A percentile compares a stretch with the other conserved stretches of the same genome.
Conservation (phyloP, 1,139 yeast species). For the Saccharomyces hybrid region DNA sequence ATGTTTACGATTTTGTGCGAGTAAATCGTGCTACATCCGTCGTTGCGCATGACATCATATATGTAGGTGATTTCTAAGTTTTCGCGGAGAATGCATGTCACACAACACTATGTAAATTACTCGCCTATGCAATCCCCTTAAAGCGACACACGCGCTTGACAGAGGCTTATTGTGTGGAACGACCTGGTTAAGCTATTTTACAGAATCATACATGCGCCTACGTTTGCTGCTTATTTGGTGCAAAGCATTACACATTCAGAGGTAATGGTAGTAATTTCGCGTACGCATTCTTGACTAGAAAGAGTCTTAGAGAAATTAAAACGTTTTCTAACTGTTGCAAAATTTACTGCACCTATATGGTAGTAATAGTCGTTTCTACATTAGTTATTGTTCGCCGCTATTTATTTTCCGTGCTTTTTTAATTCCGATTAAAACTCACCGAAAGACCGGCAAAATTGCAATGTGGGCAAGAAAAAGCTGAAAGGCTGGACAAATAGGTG, state of each 20-base stretch:
- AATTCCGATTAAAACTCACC: not conserved
- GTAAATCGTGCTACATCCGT: not conserved
- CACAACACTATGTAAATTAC: not conserved
- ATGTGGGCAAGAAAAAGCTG: not conserved
- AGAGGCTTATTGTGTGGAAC: not conserved
- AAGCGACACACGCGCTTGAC: not conserved
- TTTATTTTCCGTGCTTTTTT: not conserved
- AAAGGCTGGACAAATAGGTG: not conserved
- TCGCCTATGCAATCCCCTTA: not conserved
- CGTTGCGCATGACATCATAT: not conserved
- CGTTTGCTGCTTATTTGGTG: not conserved
- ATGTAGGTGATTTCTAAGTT: not conserved
- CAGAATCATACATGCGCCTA: not conserved
- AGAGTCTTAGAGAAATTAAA: no score
- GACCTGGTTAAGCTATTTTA: not conserved
- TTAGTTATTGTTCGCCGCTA: not conserved
- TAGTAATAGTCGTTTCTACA: no score
- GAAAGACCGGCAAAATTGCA: not conserved
- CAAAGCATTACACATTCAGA: no score
- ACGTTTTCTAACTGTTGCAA: no score
- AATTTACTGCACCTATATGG: no score
- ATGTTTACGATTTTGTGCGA: no score
- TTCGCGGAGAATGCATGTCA: not conserved
- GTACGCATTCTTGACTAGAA: no score
- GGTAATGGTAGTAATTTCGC: no score